Evolutionary conservation across 192 early-diverging fungal genomes (phyloP), one percentile per base, ranked within the genome.

Genomic region (Backusella luteola): DNA sequence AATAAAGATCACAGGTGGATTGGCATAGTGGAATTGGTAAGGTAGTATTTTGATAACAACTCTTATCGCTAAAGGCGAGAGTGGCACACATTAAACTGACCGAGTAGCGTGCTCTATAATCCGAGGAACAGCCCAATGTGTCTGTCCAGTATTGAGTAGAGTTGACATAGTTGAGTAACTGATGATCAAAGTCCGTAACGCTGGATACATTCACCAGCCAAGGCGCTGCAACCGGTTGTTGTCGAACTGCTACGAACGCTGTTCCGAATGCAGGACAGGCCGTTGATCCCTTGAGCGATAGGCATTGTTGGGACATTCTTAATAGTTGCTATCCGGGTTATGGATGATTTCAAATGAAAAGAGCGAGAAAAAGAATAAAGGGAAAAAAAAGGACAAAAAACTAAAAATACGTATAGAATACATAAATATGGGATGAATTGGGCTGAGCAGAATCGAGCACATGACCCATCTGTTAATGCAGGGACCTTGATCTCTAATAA

Each of bases 201-300:
- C 32, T 67, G 4, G 66, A 39, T 15, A 75, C 42, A 49, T 75
- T 75, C 11, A 35, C 66, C 4, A 75, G 41, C 74, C 74, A 75
- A 12, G 74, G 66, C 21, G 35, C 34, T 1, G 41, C 66, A 67
- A 67, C n/a, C 1, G n/a, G 15, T 5, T 66, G 66, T 26, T 75
- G 38, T 32, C 34, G 35, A 42, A 69, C 36, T 1, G 66, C 67
- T 17, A 75, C 67, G 67, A 69, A 46, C 1, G 56, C 56, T 34
- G 34, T 35, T 8, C 14, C 67, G 21, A 75, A 75, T 26, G 36
- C 66, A 14, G 66, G 39, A 52, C 74, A 75, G 12, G 42, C 66
- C 6, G 36, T 68, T 15, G 74, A 75, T 12, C 56, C 41, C 32
- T 56, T 56, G 29, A 75, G 38, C 19, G 66, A 67, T 35, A 75